Conservation (phyloP, 371 early-diverging fungal genomes). For the Chytridiales sp. region DNA sequence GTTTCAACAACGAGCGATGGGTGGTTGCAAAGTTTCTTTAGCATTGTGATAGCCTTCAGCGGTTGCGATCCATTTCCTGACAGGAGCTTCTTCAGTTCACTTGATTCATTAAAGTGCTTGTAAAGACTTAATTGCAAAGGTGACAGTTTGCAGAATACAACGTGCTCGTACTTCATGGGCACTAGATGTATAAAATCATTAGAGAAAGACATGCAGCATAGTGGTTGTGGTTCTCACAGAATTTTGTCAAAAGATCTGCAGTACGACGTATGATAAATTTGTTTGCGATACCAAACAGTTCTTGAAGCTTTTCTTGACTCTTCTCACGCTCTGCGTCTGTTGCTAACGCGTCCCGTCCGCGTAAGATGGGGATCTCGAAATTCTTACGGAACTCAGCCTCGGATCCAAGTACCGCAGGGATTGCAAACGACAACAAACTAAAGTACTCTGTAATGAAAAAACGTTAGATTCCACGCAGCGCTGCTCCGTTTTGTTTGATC, state of each 20-base stretch:
- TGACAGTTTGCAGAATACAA: slow-evolving; percentile 88
- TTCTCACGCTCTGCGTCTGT: slow-evolving; percentile 73
- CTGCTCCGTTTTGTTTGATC: too few relatives aligned
- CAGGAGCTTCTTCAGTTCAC: slow-evolving; percentile 68
- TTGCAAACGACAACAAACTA: slow-evolving; percentile 88
- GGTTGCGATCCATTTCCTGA: slow-evolving; percentile 49
- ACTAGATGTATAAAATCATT: slow-evolving; percentile 48
- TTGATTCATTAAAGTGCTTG: slow-evolving; percentile 71
- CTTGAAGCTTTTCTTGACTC: slow-evolving; percentile 83
- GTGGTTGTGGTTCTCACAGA: slow-evolving; percentile 58
- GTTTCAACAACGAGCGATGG: slow-evolving; percentile 65
- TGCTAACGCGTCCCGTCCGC: slow-evolving; percentile 93
- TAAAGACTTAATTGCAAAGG: slow-evolving; percentile 80
- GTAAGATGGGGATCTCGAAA: slow-evolving; percentile 87
- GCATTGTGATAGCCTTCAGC: slow-evolving; percentile 82
- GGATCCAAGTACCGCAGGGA: slow-evolving; percentile 93
- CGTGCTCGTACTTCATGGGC: slow-evolving; percentile 94
- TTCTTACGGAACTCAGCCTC: slow-evolving; percentile 85
- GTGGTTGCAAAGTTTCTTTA: slow-evolving; percentile 96
- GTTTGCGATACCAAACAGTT: slow-evolving; percentile 82
- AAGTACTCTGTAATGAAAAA: slow-evolving; percentile 73
- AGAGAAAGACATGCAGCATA: background rate
- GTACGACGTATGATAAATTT: slow-evolving; percentile 94
- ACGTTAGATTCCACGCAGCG: too few relatives aligned
- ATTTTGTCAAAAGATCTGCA: slow-evolving; percentile 92